Conservation (phyloP, 352 stramenopile species). For the Phytophthora pinifolia region DNA sequence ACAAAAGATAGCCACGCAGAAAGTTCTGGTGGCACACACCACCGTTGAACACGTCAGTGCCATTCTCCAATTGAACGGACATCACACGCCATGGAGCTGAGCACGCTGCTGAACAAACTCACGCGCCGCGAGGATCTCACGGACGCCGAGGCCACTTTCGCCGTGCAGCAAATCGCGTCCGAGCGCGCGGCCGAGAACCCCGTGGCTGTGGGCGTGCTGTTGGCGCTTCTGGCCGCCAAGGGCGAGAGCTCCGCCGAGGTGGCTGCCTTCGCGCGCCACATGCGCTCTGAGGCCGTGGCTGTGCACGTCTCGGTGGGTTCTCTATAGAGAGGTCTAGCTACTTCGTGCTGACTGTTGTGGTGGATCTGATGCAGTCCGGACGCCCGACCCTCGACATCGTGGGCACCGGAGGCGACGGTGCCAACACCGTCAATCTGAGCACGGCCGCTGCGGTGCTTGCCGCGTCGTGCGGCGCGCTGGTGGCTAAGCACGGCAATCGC, state of each 20-base stretch:
- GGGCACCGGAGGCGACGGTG: slow-evolving; percentile 97
- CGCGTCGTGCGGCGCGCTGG: slow-evolving; percentile 91
- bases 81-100: slow-evolving; percentile 60
- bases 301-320: slow-evolving; percentile 60
- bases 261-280: slow-evolving; percentile 95
- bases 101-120: slow-evolving; percentile 73
- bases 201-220: slow-evolving; percentile 88
- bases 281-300: slow-evolving; percentile 92
- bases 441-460: slow-evolving; percentile 95
- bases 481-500: slow-evolving; percentile 98
- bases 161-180: slow-evolving; percentile 74
- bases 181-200: slow-evolving; percentile 58
- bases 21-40: slow-evolving; percentile 9
- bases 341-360: slow-evolving; percentile 1
- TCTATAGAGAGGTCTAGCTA: background rate
- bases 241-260: slow-evolving; percentile 95
- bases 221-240: slow-evolving; percentile 94
- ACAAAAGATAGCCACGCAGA: too few species aligned
- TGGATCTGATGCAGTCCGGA: slow-evolving; percentile 30
- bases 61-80: slow-evolving; percentile 15
- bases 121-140: slow-evolving; percentile 69
- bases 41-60: slow-evolving; percentile 16
- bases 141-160: slow-evolving; percentile 63
- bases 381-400: slow-evolving; percentile 97
- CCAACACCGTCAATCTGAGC: slow-evolving; percentile 98